A percentile compares a stretch with the other conserved stretches of the same genome.
Evolutionary conservation across 192 early-diverging fungal species (phyloP).

Genomic region (Piromyces finnis): DNA sequence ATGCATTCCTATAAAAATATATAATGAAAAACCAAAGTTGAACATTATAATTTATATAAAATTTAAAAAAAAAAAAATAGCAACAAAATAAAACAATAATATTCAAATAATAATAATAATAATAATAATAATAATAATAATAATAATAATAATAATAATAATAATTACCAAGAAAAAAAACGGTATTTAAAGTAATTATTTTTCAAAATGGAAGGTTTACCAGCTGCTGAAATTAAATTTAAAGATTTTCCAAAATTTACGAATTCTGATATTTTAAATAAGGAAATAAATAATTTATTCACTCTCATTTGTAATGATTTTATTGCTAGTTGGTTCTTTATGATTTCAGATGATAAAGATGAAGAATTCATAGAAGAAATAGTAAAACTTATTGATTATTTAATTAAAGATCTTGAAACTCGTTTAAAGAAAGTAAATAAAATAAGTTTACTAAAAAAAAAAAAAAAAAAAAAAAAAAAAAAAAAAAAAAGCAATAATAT

Average conservation of each 20-base stretch:
- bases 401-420: conserved; percentile 1
- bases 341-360: conserved; percentile 5
- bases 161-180: no score
- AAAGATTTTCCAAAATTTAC: conserved; percentile 2
- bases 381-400: background rate
- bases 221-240: background rate
- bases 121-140: no score
- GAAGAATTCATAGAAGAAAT: conserved; percentile 13
- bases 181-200: no score
- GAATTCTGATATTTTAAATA: conserved; percentile 7
- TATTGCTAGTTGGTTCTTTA: conserved; percentile 8
- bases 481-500: no score
- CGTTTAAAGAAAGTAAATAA: background rate
- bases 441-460: background rate
- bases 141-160: no score
- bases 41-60: no score
- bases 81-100: no score
- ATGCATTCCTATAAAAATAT: no score
- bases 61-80: no score
- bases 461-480: no score
- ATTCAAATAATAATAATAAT: no score
- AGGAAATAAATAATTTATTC: conserved; percentile 6
- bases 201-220: background rate
- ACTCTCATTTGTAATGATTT: conserved; percentile 8
- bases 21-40: no score